Percentiles rank a stretch among this genome's conserved stretches.
phyloP scores from a whole-genome alignment of 1,139 yeast species.

The Eremothecium gossypii region DNA sequence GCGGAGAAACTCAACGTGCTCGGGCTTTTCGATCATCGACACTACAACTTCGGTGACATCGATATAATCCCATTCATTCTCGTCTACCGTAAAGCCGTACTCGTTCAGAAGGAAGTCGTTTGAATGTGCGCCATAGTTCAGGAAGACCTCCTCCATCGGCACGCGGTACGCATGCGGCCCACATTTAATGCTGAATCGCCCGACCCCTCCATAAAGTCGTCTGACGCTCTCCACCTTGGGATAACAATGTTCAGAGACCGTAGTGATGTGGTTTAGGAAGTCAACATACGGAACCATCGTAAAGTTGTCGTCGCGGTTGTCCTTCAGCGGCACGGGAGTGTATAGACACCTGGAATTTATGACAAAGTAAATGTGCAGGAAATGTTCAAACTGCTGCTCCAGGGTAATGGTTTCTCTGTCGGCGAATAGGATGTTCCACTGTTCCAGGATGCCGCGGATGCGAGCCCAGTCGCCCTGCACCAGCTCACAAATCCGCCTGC shows the following conservation, averaged over 20 bases:
- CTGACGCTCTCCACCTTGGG: slow-evolving; percentile 15
- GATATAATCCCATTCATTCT: slow-evolving; percentile 60
- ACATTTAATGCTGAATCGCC: slow-evolving; percentile 19
- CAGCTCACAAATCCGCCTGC: slow-evolving; percentile 13
- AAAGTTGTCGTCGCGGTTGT: slow-evolving; percentile 49
- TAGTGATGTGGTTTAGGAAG: slow-evolving; percentile 66
- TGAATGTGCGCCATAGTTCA: slow-evolving; percentile 83
- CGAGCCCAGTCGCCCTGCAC: slow-evolving; percentile 21
- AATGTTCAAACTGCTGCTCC: slow-evolving; percentile 31
- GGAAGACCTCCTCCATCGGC: slow-evolving; percentile 49
- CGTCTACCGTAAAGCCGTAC: slow-evolving; percentile 62
- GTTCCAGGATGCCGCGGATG: slow-evolving; percentile 13
- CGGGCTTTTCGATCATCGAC: slow-evolving; percentile 29
- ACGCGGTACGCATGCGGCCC: slow-evolving; percentile 28
- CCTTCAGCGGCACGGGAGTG: slow-evolving; percentile 52
- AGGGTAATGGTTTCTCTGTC: slow-evolving; percentile 1
- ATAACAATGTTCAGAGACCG: slow-evolving; percentile 27
- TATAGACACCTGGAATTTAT: slow-evolving; percentile 88
- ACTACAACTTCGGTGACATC: slow-evolving; percentile 46
- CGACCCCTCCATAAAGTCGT: slow-evolving; percentile 14
- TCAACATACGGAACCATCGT: slow-evolving; percentile 91
- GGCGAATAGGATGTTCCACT: slow-evolving; percentile 17
- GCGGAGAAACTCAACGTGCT: slow-evolving; percentile 40
- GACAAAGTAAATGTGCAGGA: slow-evolving; percentile 71
- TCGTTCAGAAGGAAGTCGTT: slow-evolving; percentile 75